phyloP scores from a whole-genome alignment of 2,329 filamentous ascomycete genomes.

The Colletotrichum destructivum region DNA sequence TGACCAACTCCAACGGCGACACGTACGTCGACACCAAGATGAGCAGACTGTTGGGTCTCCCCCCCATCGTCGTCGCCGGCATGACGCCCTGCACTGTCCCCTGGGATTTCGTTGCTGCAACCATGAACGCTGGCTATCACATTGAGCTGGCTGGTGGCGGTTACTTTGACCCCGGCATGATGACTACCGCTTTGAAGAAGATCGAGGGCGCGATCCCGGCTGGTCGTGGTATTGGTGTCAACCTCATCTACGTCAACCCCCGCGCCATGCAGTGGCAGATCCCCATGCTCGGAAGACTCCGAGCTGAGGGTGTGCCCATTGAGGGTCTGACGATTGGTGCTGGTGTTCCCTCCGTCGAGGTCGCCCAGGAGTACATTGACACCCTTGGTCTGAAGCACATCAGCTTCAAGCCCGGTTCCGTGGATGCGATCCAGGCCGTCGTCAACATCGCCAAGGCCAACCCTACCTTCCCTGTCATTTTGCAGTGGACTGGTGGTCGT shows the following conservation, averaged over 20 bases:
- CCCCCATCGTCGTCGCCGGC: conserved; percentile 90
- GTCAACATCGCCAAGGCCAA: conserved; percentile 97
- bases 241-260: conserved; percentile 92
- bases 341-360: conserved; percentile 93
- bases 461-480: conserved; percentile 89
- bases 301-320: conserved; percentile 89
- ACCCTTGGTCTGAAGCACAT: conserved; percentile 95
- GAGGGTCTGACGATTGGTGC: conserved; percentile 94
- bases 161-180: conserved; percentile 86
- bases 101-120: conserved; percentile 92
- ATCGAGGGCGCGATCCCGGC: conserved; percentile 88
- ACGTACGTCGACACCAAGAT: conserved; percentile 98
- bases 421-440: conserved; percentile 88
- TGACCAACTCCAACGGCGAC: conserved; percentile 89
- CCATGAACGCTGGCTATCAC: conserved; percentile 96
- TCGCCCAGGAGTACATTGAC: conserved; percentile 93
- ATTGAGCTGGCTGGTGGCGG: conserved; percentile 92
- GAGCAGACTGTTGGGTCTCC: conserved; percentile 87
- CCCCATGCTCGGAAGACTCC: conserved; percentile 83
- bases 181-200: conserved; percentile 87
- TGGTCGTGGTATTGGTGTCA: conserved; percentile 89
- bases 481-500: conserved; percentile 96
- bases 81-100: conserved; percentile 94
- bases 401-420: conserved; percentile 92
- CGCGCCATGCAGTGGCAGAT: conserved; percentile 95